phyloP scores from a whole-genome alignment of 2,329 filamentous ascomycete genomes.

The Curvularia sp. region DNA sequence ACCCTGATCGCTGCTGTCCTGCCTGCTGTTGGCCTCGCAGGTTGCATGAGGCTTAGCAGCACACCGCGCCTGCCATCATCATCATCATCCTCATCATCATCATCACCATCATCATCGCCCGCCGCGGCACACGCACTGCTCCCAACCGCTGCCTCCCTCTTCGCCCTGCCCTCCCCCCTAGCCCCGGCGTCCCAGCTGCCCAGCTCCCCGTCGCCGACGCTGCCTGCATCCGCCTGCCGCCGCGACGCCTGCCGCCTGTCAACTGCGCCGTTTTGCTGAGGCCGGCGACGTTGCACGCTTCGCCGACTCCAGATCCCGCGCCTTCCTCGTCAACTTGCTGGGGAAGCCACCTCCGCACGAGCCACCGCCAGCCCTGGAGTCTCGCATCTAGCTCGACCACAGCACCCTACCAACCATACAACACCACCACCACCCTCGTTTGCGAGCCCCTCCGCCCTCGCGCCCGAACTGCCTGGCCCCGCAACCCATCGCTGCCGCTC shows the following conservation, averaged over 20 bases:
- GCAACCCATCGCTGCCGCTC: constrained; percentile 12
- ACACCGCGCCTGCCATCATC: constrained; percentile 5
- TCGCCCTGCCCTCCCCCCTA: background rate
- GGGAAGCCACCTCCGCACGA: constrained; percentile 19
- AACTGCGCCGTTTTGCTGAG: background rate
- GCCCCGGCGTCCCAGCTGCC: background rate
- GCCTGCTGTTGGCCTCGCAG: constrained; percentile 1
- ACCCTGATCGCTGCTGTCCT: constrained; percentile 17
- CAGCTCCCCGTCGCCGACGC: background rate
- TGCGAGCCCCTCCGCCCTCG: constrained; percentile 6
- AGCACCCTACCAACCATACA: constrained; percentile 20
- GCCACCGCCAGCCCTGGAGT: constrained; percentile 17
- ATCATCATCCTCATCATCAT: background rate
- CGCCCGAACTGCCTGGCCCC: constrained; percentile 11
- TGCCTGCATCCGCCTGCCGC: background rate
- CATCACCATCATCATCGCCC: background rate
- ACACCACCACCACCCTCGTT: constrained; percentile 16
- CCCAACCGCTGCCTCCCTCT: background rate
- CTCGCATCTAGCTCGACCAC: constrained; percentile 16
- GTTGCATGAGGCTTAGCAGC: constrained; percentile 20
- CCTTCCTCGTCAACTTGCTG: constrained; percentile 20
- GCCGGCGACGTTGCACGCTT: constrained; percentile 7
- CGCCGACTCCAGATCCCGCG: constrained; percentile 18
- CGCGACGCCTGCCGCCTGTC: constrained; percentile 1
- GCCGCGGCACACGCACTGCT: background rate